Percentiles rank a stretch among this genome's conserved stretches.
Conservation (phyloP, 208 protist species). For the Acanthamoeba healyi region DNA sequence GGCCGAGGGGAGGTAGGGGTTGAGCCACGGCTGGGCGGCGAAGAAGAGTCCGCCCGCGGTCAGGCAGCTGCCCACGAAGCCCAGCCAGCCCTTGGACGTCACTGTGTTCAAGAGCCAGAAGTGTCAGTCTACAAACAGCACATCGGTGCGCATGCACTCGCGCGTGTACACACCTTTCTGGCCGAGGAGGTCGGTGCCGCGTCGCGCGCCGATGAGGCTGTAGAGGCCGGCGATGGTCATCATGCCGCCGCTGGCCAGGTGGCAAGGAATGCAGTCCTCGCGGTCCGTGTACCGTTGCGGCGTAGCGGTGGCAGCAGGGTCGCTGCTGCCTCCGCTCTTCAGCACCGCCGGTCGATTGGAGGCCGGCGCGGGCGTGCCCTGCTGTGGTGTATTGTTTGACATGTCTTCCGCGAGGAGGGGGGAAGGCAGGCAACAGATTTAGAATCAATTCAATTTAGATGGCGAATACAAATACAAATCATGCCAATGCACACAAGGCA, state of each 20-base stretch:
- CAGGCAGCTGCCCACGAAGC: conserved; percentile 16
- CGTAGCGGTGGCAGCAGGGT: too few species aligned
- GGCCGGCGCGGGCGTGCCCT: neutral
- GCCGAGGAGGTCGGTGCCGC: conserved; percentile 29
- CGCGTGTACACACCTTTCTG: neutral
- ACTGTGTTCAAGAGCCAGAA: too few species aligned
- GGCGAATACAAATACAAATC: too few species aligned
- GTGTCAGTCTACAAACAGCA: neutral
- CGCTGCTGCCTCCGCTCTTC: neutral
- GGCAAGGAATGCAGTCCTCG: conserved; percentile 22
- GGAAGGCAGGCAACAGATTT: too few species aligned
- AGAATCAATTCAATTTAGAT: too few species aligned
- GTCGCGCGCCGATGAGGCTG: conserved; percentile 13
- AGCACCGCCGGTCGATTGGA: neutral
- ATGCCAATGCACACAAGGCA: too few species aligned
- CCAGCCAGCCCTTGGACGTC: conserved; percentile 46
- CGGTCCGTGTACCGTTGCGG: neutral
- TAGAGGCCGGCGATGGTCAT: conserved; percentile 45
- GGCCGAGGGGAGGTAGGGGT: conserved; percentile 12
- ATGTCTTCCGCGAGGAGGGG: too few species aligned
- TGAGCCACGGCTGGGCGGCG: neutral
- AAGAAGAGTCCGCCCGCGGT: conserved; percentile 32
- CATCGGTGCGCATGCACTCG: neutral
- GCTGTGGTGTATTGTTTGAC: too few species aligned
- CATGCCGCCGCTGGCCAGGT: conserved; percentile 30